Conservation (phyloP, 352 stramenopile species). For the Phytophthora rubi region DNA sequence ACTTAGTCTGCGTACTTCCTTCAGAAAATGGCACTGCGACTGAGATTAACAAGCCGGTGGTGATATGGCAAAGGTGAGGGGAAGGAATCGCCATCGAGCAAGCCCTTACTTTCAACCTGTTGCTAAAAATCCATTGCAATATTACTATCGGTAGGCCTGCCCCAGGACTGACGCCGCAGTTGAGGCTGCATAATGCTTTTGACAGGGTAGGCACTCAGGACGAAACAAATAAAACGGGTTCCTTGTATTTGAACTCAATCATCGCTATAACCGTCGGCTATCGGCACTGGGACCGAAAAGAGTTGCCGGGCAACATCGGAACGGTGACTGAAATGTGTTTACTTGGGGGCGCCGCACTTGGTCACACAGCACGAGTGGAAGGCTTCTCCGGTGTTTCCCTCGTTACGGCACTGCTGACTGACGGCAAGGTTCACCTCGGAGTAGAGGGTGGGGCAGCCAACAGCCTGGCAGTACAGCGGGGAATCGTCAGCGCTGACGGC, state of each 20-base stretch:
- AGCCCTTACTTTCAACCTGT: no score
- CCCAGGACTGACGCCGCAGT: no score
- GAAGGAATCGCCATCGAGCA: no score
- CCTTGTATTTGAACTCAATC: slow-evolving; percentile 15
- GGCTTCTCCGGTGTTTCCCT: background rate
- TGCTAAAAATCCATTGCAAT: no score
- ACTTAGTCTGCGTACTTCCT: no score
- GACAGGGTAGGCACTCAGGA: background rate
- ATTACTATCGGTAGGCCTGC: no score
- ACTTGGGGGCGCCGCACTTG: slow-evolving; percentile 14
- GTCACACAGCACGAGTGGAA: slow-evolving; percentile 13
- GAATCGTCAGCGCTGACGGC: slow-evolving; percentile 13
- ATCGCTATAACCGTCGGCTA: background rate
- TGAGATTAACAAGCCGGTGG: no score
- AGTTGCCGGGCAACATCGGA: no score
- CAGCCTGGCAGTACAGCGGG: slow-evolving; percentile 21
- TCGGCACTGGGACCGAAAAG: background rate
- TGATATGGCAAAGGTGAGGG: no score
- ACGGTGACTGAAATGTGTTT: background rate
- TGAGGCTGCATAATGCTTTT: no score
- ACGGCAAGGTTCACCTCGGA: slow-evolving; percentile 17
- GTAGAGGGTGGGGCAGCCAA: slow-evolving; percentile 23
- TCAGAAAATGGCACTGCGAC: no score
- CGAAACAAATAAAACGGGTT: slow-evolving; percentile 14
- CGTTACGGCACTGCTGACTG: slow-evolving; percentile 25